Evolutionary conservation across 2,329 filamentous ascomycete species (phyloP).

Genomic region (Penicillium sp.): DNA sequence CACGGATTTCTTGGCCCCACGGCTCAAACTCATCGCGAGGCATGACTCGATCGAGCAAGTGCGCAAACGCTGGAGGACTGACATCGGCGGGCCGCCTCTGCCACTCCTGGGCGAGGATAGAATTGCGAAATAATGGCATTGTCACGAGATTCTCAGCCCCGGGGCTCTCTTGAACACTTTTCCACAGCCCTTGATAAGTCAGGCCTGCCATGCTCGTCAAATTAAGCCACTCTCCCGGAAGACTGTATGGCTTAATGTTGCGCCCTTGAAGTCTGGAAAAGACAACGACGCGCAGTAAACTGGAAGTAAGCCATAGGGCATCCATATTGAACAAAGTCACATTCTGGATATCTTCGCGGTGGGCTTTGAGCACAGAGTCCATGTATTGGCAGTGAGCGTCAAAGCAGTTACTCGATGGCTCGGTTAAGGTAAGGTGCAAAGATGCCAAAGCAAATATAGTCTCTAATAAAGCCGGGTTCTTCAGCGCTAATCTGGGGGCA

Average conservation of each 20-base stretch:
- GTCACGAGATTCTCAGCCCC: neutral
- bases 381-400: slow-evolving; percentile 9
- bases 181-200: slow-evolving; percentile 3
- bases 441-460: slow-evolving; percentile 8
- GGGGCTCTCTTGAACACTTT: neutral
- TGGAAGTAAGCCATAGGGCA: slow-evolving; percentile 13
- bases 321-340: slow-evolving; percentile 6
- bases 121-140: slow-evolving; percentile 3
- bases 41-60: slow-evolving; percentile 6
- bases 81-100: neutral
- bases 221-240: slow-evolving; percentile 8
- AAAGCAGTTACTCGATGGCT: slow-evolving; percentile 4
- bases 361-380: slow-evolving; percentile 7
- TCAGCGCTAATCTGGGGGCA: neutral
- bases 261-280: slow-evolving; percentile 11
- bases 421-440: slow-evolving; percentile 7
- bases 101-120: neutral
- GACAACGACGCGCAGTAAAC: slow-evolving; percentile 3
- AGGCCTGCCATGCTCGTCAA: neutral
- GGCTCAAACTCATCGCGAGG: slow-evolving; percentile 5
- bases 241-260: slow-evolving; percentile 4
- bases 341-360: slow-evolving; percentile 8
- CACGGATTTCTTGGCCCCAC: slow-evolving; percentile 5
- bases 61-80: neutral
- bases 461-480: slow-evolving; percentile 10